These are phyloP conservation scores for Taphrina pruni DNA, from an alignment of 1,139 yeast species.

Conservation along the genomic window DNA sequence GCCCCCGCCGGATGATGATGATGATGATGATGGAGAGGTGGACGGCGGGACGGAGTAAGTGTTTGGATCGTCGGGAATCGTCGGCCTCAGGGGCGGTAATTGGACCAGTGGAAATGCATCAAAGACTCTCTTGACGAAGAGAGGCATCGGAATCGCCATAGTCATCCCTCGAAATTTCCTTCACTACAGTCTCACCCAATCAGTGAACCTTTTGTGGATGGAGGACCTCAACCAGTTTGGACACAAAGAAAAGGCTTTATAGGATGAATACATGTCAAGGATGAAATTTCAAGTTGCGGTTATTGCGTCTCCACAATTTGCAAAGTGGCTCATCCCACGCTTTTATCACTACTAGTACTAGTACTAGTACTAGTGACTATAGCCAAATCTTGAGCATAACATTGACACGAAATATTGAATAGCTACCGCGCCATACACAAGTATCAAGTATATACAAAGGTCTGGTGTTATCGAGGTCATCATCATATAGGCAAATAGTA, in stretches of 20 bases:
- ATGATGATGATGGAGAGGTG: background rate
- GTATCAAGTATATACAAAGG: too few species aligned
- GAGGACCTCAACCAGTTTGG: too few species aligned
- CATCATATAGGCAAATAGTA: too few species aligned
- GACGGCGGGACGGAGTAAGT: background rate
- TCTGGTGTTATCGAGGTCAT: too few species aligned
- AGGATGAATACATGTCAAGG: too few species aligned
- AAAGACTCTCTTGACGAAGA: conserved; percentile 28
- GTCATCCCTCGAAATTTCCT: too few species aligned
- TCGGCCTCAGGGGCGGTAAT: conserved; percentile 21
- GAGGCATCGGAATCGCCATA: conserved; percentile 12
- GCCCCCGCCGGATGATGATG: too few species aligned
- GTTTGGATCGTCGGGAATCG: background rate
- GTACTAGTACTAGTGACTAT: background rate
- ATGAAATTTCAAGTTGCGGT: too few species aligned
- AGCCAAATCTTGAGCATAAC: background rate
- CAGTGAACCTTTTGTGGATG: too few species aligned
- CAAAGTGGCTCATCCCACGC: conserved; percentile 5
- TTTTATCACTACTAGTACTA: too few species aligned
- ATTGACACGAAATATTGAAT: background rate
- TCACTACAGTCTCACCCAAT: too few species aligned
- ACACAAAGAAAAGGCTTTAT: too few species aligned
- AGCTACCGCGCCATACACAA: background rate
- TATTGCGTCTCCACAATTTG: background rate
- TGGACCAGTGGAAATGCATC: conserved; percentile 23